Evolutionary conservation across 2,329 filamentous ascomycete species (phyloP), one percentile per base, ranked within the genome.

Genomic region (Eutypella sp.): DNA sequence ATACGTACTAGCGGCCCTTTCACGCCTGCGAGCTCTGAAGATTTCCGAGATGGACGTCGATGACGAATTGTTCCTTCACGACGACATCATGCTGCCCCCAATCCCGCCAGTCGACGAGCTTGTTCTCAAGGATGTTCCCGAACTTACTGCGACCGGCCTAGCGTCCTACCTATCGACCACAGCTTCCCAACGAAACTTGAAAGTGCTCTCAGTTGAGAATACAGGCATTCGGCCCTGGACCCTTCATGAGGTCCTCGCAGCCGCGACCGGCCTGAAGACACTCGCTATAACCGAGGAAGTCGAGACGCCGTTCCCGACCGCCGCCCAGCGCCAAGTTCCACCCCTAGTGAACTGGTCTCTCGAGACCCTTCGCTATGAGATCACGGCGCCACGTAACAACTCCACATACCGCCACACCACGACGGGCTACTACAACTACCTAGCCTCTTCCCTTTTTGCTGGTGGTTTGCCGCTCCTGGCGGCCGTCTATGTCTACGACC

Each of bases 401-500:
- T 79, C 81, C 19, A 74, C 82, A 10, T 85, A 81, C 49, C 68
- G 73, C 8, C 73, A 67, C 49, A 69, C 76, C 20, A 76, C 76
- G 1, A 66, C 72, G 9, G 77, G 76, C 16, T 95, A 96, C 69
- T 95, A 96, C 66, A 79, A 81, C 49, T 96, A 96, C 66, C 79
- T 97, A 18, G 84, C 89, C 22, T 79, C 79, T n/a, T 95, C 89
- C 0, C 79, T 97, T 25, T 80, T 93, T 49, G 78, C 82, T 15
- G 85, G 85, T 50, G 79, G 81, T 7, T 75, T 97, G 7, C 89
- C 90, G 1, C 79, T 77, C 29, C 75, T 97, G 8, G 76, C 76
- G 29, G 79, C 84, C 19, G 78, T 97, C 7, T 96, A 95, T 62
- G 92, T 96, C 16, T 85, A 89, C 42, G 90, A 96, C 58, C 80